phyloP scores from a whole-genome alignment of 2,329 filamentous ascomycete genomes.

The Gyromitra esculenta region DNA sequence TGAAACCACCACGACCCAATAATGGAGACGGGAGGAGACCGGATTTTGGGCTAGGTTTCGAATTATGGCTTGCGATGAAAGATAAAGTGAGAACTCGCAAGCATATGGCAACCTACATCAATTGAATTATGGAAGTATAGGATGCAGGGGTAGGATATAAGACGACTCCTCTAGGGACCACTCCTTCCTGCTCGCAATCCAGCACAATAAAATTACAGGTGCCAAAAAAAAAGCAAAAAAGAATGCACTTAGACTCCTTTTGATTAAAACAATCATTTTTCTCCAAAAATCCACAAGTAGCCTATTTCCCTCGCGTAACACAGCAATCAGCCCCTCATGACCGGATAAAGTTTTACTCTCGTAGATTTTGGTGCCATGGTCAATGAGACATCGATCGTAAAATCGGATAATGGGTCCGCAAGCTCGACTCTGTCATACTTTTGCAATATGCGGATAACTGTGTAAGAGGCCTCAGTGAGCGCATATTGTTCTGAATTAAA shows the following conservation, averaged over 20 bases:
- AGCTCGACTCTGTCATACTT: constrained; percentile 59
- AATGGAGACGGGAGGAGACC: neutral
- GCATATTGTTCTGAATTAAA: constrained; percentile 60
- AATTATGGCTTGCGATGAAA: neutral
- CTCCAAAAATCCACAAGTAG: neutral
- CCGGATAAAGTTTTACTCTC: constrained; percentile 37
- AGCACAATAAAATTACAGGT: neutral
- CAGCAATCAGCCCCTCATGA: neutral
- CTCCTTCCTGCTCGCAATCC: neutral
- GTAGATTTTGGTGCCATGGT: constrained; percentile 51
- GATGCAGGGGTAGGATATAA: too few species aligned
- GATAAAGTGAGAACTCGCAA: neutral
- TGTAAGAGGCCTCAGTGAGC: constrained; percentile 60
- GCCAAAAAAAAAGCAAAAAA: neutral
- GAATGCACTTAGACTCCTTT: neutral
- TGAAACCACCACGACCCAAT: too few species aligned
- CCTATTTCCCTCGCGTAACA: neutral
- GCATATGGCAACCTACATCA: too few species aligned
- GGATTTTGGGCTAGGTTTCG: neutral
- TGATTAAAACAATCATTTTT: too few species aligned
- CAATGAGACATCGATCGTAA: constrained; percentile 52
- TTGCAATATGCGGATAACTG: constrained; percentile 60
- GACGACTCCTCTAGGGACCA: too few species aligned
- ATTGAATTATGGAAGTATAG: too few species aligned
- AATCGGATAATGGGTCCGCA: constrained; percentile 52